Percentiles rank a stretch among this genome's conserved stretches.
phyloP scores from a whole-genome alignment of 495 filamentous ascomycete genomes.

The Aspergillus olivimuriae region DNA sequence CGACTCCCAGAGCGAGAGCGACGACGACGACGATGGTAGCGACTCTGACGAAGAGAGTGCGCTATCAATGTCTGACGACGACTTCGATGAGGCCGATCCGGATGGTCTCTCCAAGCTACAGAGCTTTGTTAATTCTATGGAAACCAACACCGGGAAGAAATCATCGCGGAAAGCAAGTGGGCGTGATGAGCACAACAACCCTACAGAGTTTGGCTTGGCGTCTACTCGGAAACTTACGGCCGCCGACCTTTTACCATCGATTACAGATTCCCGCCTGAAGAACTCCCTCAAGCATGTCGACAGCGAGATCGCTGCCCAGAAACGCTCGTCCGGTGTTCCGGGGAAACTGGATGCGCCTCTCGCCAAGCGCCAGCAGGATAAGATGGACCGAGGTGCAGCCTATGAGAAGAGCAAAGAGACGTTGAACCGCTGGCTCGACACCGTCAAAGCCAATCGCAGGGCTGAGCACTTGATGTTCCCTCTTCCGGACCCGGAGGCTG shows the following conservation, averaged over 20 bases:
- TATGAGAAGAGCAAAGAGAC: slow-evolving; percentile 90
- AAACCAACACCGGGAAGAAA: slow-evolving; percentile 28
- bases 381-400: slow-evolving; percentile 74
- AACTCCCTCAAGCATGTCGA: slow-evolving; percentile 67
- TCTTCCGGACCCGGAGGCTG: slow-evolving; percentile 61
- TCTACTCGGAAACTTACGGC: slow-evolving; percentile 71
- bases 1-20: slow-evolving; percentile 45
- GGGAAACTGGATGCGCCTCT: slow-evolving; percentile 81
- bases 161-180: slow-evolving; percentile 19
- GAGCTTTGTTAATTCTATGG: slow-evolving; percentile 64
- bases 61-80: slow-evolving; percentile 52
- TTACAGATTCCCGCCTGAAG: slow-evolving; percentile 70
- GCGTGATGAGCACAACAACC: slow-evolving; percentile 45
- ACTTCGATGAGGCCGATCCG: slow-evolving; percentile 48
- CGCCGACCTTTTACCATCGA: slow-evolving; percentile 64
- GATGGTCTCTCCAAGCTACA: slow-evolving; percentile 59
- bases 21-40: no score
- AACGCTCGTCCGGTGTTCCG: slow-evolving; percentile 46
- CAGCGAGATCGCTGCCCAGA: slow-evolving; percentile 41
- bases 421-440: slow-evolving; percentile 84
- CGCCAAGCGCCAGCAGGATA: slow-evolving; percentile 83
- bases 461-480: slow-evolving; percentile 94
- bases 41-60: slow-evolving; percentile 42
- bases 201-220: slow-evolving; percentile 51
- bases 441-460: slow-evolving; percentile 85